These are phyloP conservation scores for Arachis stenosperma DNA, from an alignment of 306 rosid genomes.

Conservation along the genomic window DNA sequence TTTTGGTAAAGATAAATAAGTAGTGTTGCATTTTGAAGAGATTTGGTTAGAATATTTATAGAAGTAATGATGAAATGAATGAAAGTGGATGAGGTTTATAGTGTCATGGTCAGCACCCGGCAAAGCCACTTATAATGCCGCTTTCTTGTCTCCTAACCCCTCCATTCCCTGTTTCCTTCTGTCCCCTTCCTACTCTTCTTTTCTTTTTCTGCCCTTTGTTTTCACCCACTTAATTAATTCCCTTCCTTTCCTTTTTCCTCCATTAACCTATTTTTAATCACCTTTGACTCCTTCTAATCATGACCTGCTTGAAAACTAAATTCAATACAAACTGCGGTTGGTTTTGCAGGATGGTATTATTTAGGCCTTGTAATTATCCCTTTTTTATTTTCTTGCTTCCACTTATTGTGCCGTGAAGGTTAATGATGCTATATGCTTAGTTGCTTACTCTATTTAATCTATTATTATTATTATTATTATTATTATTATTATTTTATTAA, in stretches of 20 bases:
- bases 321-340: neutral
- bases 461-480: too few relatives aligned
- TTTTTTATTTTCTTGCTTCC: neutral
- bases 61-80: constrained; percentile 48
- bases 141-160: constrained; percentile 66
- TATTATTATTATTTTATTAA: too few relatives aligned
- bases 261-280: constrained; percentile 14
- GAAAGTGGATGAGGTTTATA: constrained; percentile 39
- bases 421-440: neutral
- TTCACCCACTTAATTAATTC: too few relatives aligned
- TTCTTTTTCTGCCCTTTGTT: constrained; percentile 16
- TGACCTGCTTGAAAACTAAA: neutral
- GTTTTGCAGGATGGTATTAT: neutral
- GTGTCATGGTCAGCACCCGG: constrained; percentile 63
- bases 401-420: neutral
- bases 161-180: constrained; percentile 38
- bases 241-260: neutral
- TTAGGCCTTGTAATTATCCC: constrained; percentile 8
- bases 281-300: constrained; percentile 29
- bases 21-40: too few relatives aligned
- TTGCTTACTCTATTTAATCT: neutral
- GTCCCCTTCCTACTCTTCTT: constrained; percentile 45
- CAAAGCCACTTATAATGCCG: constrained; percentile 61
- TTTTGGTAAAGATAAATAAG: too few relatives aligned
- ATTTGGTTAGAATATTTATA: too few relatives aligned